These are phyloP conservation scores for Agrocybe chaxingu DNA, from an alignment of 768 basidiomycete genomes.

Conservation along the genomic window DNA sequence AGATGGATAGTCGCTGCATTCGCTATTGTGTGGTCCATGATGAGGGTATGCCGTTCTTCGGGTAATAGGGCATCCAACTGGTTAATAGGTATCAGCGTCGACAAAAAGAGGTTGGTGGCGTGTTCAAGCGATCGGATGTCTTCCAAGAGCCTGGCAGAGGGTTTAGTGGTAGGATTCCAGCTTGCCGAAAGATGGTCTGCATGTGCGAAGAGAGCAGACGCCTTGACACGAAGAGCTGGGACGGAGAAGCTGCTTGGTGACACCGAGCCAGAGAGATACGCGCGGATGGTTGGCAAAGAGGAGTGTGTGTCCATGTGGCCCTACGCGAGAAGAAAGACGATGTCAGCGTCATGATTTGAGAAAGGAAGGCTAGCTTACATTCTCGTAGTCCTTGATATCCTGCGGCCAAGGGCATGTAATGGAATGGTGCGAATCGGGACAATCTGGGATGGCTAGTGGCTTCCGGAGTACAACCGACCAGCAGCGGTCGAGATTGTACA, in stretches of 20 bases:
- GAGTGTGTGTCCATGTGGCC: slow-evolving; percentile 51
- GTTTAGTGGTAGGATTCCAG: slow-evolving; percentile 61
- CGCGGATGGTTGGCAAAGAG: slow-evolving; percentile 55
- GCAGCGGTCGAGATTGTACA: slow-evolving; percentile 75
- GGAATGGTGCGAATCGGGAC: slow-evolving; percentile 49
- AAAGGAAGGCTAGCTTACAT: slow-evolving; percentile 37
- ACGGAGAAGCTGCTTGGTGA: slow-evolving; percentile 59
- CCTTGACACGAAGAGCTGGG: slow-evolving; percentile 67
- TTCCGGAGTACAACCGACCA: slow-evolving; percentile 76
- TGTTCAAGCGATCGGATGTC: slow-evolving; percentile 63
- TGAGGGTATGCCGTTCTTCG: slow-evolving; percentile 57
- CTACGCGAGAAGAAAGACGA: slow-evolving; percentile 31
- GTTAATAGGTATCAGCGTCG: slow-evolving; percentile 62
- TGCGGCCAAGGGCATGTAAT: slow-evolving; percentile 80
- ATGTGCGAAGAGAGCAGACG: slow-evolving; percentile 70
- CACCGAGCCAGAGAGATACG: slow-evolving; percentile 60
- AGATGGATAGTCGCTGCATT: slow-evolving; percentile 66
- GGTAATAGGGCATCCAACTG: slow-evolving; percentile 55
- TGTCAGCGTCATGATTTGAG: slow-evolving; percentile 4
- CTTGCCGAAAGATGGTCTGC: slow-evolving; percentile 58
- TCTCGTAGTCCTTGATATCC: slow-evolving; percentile 67
- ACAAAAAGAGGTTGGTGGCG: slow-evolving; percentile 58
- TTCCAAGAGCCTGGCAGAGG: slow-evolving; percentile 47
- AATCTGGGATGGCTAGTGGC: slow-evolving; percentile 64
- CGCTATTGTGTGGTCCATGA: slow-evolving; percentile 62